Conservation (phyloP, 345 rosid genomes). For the Bruguiera parviflora region DNA sequence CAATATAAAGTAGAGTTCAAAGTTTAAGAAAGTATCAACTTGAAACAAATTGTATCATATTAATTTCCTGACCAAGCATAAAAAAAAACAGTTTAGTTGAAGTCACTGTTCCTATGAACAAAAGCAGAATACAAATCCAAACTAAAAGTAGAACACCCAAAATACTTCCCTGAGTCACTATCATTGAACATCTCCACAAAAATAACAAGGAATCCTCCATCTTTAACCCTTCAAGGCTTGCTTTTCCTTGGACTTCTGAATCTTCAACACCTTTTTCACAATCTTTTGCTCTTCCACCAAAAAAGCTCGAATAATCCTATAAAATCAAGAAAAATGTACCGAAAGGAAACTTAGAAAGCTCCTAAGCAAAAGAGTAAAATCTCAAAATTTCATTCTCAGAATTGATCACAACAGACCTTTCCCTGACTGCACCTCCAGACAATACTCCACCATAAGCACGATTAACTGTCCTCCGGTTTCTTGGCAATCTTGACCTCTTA, state of each 20-base stretch:
- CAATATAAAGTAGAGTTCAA: no score
- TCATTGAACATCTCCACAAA: slow-evolving; percentile 4
- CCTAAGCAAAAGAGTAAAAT: neutral
- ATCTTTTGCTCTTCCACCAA: slow-evolving; percentile 32
- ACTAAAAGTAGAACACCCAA: neutral
- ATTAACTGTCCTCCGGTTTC: slow-evolving; percentile 31
- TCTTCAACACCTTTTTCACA: slow-evolving; percentile 32
- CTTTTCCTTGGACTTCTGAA: slow-evolving; percentile 30
- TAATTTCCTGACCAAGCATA: neutral
- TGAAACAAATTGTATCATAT: slow-evolving; percentile 5
- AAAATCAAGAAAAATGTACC: neutral
- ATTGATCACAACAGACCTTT: slow-evolving; percentile 12
- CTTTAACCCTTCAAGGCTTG: slow-evolving; percentile 9
- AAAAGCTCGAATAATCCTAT: slow-evolving; percentile 28
- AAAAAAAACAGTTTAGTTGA: neutral
- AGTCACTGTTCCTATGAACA: neutral
- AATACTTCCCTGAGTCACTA: neutral
- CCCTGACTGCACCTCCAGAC: slow-evolving; percentile 30
- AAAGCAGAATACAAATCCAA: neutral
- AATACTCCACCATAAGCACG: slow-evolving; percentile 33
- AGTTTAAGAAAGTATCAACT: no score
- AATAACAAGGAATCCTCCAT: neutral
- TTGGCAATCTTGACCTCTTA: slow-evolving; percentile 29
- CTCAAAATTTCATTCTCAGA: neutral
- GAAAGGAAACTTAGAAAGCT: neutral